These are phyloP conservation scores for Amanita rubescens DNA, from an alignment of 768 basidiomycete species.

Conservation along the genomic window DNA sequence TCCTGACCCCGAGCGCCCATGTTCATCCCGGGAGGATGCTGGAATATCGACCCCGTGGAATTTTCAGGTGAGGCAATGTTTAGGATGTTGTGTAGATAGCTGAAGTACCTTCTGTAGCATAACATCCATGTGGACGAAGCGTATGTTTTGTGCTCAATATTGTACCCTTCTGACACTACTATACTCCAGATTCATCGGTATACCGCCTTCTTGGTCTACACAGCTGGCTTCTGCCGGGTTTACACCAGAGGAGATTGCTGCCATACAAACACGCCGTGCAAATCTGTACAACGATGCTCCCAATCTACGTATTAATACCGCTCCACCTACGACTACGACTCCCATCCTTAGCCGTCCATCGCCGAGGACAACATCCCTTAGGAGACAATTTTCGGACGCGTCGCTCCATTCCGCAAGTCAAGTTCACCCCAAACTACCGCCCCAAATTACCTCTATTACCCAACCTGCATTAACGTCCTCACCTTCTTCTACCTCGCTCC, in stretches of 20 bases:
- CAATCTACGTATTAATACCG: constrained; percentile 8
- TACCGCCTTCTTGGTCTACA: constrained; percentile 70
- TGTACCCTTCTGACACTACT: not conserved
- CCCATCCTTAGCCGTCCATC: constrained; percentile 21
- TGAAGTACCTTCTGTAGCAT: constrained; percentile 38
- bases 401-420: constrained; percentile 16
- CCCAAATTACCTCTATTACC: constrained; percentile 8
- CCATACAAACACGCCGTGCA: constrained; percentile 41
- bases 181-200: constrained; percentile 42
- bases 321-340: constrained; percentile 7
- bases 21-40: constrained; percentile 39
- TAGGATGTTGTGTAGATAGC: not conserved
- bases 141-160: constrained; percentile 26
- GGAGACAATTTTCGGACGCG: constrained; percentile 24
- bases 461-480: constrained; percentile 11
- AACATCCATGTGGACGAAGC: constrained; percentile 76
- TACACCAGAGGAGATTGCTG: constrained; percentile 58
- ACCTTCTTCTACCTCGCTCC: constrained; percentile 14
- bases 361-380: constrained; percentile 30
- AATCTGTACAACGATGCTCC: constrained; percentile 25
- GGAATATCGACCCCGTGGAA: constrained; percentile 68
- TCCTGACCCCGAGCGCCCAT: constrained; percentile 12
- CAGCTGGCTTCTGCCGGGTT: constrained; percentile 57
- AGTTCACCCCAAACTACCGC: constrained; percentile 5
- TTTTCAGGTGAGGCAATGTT: constrained; percentile 47